These are phyloP conservation scores for Isabelozyma heimii DNA, from an alignment of 805 yeast species.

Conservation along the genomic window DNA sequence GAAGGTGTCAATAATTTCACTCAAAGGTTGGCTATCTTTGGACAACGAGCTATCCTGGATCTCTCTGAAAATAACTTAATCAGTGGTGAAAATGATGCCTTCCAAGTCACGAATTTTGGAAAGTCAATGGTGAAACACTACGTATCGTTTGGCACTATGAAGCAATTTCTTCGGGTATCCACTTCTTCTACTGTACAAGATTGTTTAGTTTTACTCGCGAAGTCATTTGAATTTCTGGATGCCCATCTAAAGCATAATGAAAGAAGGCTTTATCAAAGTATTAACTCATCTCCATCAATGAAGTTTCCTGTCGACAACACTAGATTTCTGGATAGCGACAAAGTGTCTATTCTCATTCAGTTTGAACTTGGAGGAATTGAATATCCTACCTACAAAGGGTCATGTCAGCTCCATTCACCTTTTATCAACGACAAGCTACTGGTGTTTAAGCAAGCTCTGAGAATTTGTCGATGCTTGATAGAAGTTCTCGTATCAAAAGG, in stretches of 20 bases:
- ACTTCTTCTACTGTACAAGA: constrained; percentile 11
- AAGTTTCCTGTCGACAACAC: constrained; percentile 32
- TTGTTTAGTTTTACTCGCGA: constrained; percentile 24
- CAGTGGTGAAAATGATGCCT: constrained; percentile 11
- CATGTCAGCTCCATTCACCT: constrained; percentile 33
- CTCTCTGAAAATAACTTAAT: constrained; percentile 30
- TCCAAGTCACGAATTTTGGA: constrained; percentile 41
- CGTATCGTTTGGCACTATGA: constrained; percentile 43
- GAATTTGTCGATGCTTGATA: constrained; percentile 43
- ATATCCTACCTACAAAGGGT: constrained; percentile 42
- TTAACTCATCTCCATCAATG: constrained; percentile 37
- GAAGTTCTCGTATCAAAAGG: constrained; percentile 41
- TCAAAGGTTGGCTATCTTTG: no score
- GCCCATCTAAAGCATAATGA: constrained; percentile 43
- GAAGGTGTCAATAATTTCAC: constrained; percentile 2
- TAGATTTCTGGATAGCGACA: constrained; percentile 27
- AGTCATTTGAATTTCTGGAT: constrained; percentile 39
- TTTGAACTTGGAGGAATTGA: constrained; percentile 51
- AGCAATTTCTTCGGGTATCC: constrained; percentile 20
- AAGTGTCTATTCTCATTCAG: constrained; percentile 43
- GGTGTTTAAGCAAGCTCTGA: constrained; percentile 40
- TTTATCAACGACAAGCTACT: constrained; percentile 43
- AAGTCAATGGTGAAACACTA: constrained; percentile 49
- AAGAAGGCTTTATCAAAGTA: constrained; percentile 41
- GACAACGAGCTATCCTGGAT: constrained; percentile 19